Base-by-base conservation (phyloP, 805 yeast genomes). In the Candida dendrica region DNA sequence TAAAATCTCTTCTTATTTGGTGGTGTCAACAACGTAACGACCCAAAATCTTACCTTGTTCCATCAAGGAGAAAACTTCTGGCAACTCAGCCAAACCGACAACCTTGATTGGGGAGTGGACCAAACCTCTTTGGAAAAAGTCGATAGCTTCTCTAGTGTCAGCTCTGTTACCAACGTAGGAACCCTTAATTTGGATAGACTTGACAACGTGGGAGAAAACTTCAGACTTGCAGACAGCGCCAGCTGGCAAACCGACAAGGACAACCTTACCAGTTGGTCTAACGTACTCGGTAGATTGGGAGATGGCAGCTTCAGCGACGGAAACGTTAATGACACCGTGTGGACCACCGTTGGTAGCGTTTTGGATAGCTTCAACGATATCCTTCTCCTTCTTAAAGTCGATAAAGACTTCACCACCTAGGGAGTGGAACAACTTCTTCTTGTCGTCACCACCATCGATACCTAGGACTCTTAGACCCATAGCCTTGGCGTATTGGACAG, bases 111-210 rank as follows among this genome's bases (percentile, higher is more conserved):
- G 85, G 48, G 86, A 75, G 63, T 74, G 71, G 61, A 83, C 82
- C 59, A 78, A 67, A 48, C 90, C 91, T 63, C 86, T 73, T 52
- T 71, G 48, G 65, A 80, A 81, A 74, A 84, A 82, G 55, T 81
- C 85, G 50, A 84, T 65, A 42, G 91, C 89, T 71, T 84, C 90
- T 49, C 81, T 75, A 50, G 91, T 77, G 67, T 87, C 95, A 50
- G 84, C 83, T 68, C 95, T 81, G 78, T 84, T 84, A 56, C 95
- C 95, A 48, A 86, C 95, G 60, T 84, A 84, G 41, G 95, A 84
- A 54, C 93, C 95, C 63, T 72, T 77, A 60, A 86, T 81, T 58
- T 71, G 69, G 62, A 83, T 70, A 45, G 86, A 77, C 67, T 75
- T 82, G 52, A 83, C 81, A 46, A 86, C 95, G 40, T 84, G 78